phyloP scores from a whole-genome alignment of 495 filamentous ascomycete genomes.

The Lasiosphaeriaceae sp. region DNA sequence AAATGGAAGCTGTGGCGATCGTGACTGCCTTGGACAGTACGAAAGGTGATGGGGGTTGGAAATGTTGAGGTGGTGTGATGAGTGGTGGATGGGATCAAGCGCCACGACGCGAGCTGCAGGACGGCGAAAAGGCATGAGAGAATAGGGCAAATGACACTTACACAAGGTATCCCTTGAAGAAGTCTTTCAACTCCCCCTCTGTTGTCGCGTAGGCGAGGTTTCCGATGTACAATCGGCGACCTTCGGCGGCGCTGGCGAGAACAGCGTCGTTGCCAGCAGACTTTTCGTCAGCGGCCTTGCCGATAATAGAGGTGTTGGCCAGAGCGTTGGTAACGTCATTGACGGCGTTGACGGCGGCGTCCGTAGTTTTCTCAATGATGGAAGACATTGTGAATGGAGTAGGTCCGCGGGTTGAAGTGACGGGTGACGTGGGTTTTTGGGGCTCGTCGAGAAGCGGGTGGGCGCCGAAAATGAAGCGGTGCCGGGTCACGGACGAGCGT shows the following conservation, averaged over 20 bases:
- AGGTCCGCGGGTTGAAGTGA: conserved; percentile 29
- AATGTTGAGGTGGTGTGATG: background rate
- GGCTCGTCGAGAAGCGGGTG: conserved; percentile 31
- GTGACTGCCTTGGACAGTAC: no score
- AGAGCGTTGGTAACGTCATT: conserved; percentile 83
- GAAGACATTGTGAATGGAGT: conserved; percentile 54
- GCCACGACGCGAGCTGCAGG: background rate
- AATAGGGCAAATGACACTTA: conserved; percentile 59
- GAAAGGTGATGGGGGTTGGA: no score
- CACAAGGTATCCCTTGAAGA: conserved; percentile 98
- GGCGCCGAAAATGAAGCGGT: conserved; percentile 23
- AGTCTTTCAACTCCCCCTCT: conserved; percentile 98
- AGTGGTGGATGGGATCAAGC: background rate
- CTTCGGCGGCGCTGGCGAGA: conserved; percentile 93
- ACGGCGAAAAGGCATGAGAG: background rate
- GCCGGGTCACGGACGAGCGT: conserved; percentile 40
- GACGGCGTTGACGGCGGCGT: conserved; percentile 62
- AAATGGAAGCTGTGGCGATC: no score
- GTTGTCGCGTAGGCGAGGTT: conserved; percentile 99
- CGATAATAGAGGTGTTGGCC: conserved; percentile 65
- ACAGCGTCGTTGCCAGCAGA: conserved; percentile 74
- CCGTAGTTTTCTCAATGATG: conserved; percentile 58
- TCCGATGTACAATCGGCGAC: conserved; percentile 97
- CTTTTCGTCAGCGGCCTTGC: conserved; percentile 48
- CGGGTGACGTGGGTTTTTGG: conserved; percentile 30